A percentile compares a stretch with the other conserved stretches of the same genome.
phyloP scores from a whole-genome alignment of 208 protist genomes.

The Leptomonas seymouri region DNA sequence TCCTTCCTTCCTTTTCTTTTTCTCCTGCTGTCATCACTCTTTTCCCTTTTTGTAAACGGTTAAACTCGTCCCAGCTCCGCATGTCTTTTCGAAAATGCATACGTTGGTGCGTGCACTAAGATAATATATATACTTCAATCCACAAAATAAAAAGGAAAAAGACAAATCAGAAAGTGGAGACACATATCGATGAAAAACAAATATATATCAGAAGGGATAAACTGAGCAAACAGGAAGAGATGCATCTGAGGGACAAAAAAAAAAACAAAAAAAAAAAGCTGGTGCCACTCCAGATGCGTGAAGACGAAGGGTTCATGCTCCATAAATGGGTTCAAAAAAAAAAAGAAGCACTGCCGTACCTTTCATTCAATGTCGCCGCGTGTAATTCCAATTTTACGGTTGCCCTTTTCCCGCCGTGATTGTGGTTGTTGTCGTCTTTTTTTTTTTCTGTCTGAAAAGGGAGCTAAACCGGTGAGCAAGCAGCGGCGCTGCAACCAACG shows the following conservation, averaged over 20 bases:
- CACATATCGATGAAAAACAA: conserved; percentile 7
- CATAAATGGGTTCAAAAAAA: neutral
- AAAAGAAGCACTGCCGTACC: neutral
- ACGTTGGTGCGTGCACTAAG: neutral
- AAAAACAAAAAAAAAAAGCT: too few relatives aligned
- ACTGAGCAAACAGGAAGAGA: conserved; percentile 14
- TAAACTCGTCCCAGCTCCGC: neutral
- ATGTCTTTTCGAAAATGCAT: neutral
- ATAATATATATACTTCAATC: conserved; percentile 5
- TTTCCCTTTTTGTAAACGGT: neutral
- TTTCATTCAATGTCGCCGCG: too few relatives aligned
- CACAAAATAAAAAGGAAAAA: neutral
- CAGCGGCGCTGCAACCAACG: too few relatives aligned
- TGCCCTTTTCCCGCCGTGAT: neutral
- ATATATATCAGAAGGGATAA: conserved; percentile 11
- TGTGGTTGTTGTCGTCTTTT: neutral
- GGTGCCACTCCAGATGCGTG: too few relatives aligned
- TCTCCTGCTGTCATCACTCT: neutral
- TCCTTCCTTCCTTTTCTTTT: neutral
- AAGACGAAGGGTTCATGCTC: neutral
- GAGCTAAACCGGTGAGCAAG: too few relatives aligned
- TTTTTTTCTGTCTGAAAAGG: neutral
- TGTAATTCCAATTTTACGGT: neutral
- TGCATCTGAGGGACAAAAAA: too few relatives aligned
- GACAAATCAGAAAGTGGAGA: too few relatives aligned